phyloP scores from a whole-genome alignment of 495 filamentous ascomycete species.

The Paragyromitra xinjiangensis region DNA sequence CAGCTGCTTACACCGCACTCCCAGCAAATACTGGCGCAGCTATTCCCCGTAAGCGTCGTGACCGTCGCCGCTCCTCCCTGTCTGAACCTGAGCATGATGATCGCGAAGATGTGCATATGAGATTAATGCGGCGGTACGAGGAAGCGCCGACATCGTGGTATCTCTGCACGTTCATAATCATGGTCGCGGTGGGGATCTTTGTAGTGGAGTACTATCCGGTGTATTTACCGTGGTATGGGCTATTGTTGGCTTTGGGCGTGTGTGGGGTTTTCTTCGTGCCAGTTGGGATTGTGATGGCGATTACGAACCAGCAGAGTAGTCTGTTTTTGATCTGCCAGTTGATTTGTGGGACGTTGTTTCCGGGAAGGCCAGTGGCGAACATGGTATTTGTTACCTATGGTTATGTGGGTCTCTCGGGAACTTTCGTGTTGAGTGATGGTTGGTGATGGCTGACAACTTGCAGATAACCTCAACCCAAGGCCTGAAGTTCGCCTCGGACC shows the following conservation, averaged over 20 bases:
- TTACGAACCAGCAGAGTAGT: constrained; percentile 81
- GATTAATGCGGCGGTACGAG: constrained; percentile 76
- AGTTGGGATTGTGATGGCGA: constrained; percentile 85
- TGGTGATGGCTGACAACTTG: constrained; percentile 58
- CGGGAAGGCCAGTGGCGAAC: constrained; percentile 82
- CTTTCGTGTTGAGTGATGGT: background rate
- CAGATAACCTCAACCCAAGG: constrained; percentile 80
- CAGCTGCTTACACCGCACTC: background rate
- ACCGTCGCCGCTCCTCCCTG: constrained; percentile 36
- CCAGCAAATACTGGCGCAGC: constrained; percentile 56
- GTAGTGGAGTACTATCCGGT: constrained; percentile 84
- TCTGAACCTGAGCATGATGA: constrained; percentile 63
- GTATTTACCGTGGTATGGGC: constrained; percentile 78
- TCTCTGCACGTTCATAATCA: constrained; percentile 70
- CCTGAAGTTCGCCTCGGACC: constrained; percentile 83
- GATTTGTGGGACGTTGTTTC: constrained; percentile 78
- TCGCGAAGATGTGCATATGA: constrained; percentile 78
- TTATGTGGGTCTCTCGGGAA: constrained; percentile 52
- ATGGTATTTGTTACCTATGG: constrained; percentile 91
- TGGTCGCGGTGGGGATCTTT: constrained; percentile 79
- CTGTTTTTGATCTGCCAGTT: constrained; percentile 86
- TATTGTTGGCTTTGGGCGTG: constrained; percentile 77
- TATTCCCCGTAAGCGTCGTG: constrained; percentile 34
- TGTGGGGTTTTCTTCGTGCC: constrained; percentile 78
- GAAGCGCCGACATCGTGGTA: constrained; percentile 85